Evolutionary conservation across 2,329 filamentous ascomycete genomes (phyloP).

Genomic region (Alternaria rosae): DNA sequence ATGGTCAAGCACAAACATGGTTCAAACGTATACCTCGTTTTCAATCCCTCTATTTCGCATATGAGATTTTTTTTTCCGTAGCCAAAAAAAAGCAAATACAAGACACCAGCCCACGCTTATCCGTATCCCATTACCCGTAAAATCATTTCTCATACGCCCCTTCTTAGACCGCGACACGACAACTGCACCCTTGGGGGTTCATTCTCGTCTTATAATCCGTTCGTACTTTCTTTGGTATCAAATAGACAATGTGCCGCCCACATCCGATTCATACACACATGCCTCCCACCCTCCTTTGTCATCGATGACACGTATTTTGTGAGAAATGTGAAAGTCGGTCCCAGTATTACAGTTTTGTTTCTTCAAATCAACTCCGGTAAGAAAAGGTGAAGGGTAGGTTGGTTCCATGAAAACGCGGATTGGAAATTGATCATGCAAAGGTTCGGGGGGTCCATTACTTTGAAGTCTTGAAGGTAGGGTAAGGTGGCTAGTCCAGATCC

Average conservation of each 20-base stretch:
- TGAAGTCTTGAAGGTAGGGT: neutral
- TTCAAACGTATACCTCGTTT: neutral
- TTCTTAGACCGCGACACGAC: constrained; percentile 3
- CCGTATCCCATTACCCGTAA: neutral
- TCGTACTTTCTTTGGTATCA: constrained; percentile 6
- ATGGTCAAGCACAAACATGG: too few relatives aligned
- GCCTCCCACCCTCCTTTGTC: too few relatives aligned
- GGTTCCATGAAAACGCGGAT: neutral
- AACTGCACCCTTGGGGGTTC: neutral
- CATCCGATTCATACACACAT: too few relatives aligned
- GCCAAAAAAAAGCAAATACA: neutral
- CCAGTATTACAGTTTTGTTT: neutral
- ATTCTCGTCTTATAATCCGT: neutral
- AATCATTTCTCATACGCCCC: constrained; percentile 5
- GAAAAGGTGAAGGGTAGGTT: neutral
- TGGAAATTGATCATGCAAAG: too few relatives aligned
- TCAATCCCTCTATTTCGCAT: neutral
- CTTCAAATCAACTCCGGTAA: neutral
- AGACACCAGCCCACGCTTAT: neutral
- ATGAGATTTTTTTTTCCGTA: neutral
- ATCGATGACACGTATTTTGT: neutral
- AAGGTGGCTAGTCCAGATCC: neutral
- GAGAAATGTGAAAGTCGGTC: neutral
- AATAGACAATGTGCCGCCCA: constrained; percentile 2
- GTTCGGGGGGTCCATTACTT: neutral